These are phyloP conservation scores for Metarhizium rileyi DNA, from an alignment of 2,329 filamentous ascomycete species.

Conservation along the genomic window DNA sequence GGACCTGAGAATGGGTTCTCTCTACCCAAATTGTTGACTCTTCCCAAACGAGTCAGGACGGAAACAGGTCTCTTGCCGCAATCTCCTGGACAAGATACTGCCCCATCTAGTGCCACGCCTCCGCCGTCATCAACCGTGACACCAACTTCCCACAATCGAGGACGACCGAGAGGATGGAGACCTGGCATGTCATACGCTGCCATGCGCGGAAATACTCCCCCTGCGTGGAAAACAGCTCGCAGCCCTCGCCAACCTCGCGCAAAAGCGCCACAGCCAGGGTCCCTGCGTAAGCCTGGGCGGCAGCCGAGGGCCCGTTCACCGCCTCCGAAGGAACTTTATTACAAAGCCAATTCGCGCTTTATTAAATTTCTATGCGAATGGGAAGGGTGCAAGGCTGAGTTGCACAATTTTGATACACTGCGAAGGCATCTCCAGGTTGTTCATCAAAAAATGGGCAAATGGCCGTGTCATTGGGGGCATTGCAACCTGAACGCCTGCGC, in stretches of 20 bases:
- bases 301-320: conserved; percentile 29
- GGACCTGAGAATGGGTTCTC: neutral
- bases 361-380: conserved; percentile 51
- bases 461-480: conserved; percentile 22
- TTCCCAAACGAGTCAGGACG: conserved; percentile 5
- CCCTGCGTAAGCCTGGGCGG: conserved; percentile 31
- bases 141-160: conserved; percentile 14
- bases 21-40: neutral
- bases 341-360: conserved; percentile 32
- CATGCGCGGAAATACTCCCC: conserved; percentile 10
- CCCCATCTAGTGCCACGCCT: neutral
- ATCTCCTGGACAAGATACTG: neutral
- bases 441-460: conserved; percentile 27
- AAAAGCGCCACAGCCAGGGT: conserved; percentile 15
- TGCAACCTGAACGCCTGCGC: conserved; percentile 13
- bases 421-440: conserved; percentile 41
- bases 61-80: neutral
- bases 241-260: conserved; percentile 14
- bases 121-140: neutral
- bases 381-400: conserved; percentile 46
- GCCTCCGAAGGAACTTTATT: conserved; percentile 32
- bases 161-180: conserved; percentile 39
- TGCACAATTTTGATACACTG: conserved; percentile 53
- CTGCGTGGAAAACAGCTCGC: conserved; percentile 7
- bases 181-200: conserved; percentile 20